Evolutionary conservation across 1,139 yeast genomes (phyloP).

Genomic region (Geotrichum fermentans): DNA sequence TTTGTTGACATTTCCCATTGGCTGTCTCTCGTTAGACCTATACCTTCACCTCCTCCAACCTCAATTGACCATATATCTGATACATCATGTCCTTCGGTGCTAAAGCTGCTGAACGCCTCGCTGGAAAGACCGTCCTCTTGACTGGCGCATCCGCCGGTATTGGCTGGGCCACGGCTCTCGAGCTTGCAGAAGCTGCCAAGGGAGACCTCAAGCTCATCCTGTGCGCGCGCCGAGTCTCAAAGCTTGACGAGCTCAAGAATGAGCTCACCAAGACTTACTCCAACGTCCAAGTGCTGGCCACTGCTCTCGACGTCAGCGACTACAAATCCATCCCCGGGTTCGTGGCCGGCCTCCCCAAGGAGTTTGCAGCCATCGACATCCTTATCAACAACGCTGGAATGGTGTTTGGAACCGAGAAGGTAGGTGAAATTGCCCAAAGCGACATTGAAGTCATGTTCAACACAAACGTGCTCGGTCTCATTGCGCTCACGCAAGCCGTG

Average conservation of each 20-base stretch:
- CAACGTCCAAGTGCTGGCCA: constrained; percentile 42
- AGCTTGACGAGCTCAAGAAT: constrained; percentile 42
- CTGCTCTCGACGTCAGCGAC: constrained; percentile 57
- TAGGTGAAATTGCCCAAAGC: constrained; percentile 51
- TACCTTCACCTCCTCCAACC: neutral
- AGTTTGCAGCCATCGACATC: constrained; percentile 42
- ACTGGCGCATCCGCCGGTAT: constrained; percentile 80
- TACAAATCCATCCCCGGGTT: constrained; percentile 45
- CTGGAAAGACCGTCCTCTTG: constrained; percentile 55
- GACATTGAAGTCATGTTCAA: constrained; percentile 63
- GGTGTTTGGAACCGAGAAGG: constrained; percentile 63
- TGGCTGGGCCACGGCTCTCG: constrained; percentile 72
- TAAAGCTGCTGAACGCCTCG: constrained; percentile 56
- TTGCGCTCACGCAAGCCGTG: constrained; percentile 60
- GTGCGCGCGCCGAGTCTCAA: constrained; percentile 63
- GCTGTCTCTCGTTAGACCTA: neutral
- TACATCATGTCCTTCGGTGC: constrained; percentile 50
- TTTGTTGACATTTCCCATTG: neutral
- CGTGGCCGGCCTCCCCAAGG: constrained; percentile 42
- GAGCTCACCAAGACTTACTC: constrained; percentile 48
- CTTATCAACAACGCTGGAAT: constrained; percentile 79
- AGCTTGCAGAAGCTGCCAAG: constrained; percentile 62
- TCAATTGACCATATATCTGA: no score
- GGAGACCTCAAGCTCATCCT: constrained; percentile 63
- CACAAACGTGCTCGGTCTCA: constrained; percentile 70